Evolutionary conservation across 1,284 basidiomycete species (phyloP).

Genomic region (Tilletia walkeri): DNA sequence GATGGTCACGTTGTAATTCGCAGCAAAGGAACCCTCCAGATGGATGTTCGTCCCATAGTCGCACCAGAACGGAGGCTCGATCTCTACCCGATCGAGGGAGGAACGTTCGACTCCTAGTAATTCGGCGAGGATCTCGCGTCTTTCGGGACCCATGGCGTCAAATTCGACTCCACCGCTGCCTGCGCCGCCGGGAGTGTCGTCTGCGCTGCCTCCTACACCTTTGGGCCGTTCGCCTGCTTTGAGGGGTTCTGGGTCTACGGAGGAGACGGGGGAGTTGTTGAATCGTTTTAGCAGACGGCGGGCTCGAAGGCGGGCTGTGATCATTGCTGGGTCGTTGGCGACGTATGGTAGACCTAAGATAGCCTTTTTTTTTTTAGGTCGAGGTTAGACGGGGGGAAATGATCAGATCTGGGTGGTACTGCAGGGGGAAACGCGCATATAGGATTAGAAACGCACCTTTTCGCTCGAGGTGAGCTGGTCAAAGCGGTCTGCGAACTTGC

Average conservation of each 20-base stretch:
- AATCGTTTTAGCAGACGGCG: slow-evolving; percentile 21
- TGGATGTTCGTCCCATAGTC: slow-evolving; percentile 50
- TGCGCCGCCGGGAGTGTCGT: slow-evolving; percentile 1
- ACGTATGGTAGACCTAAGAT: slow-evolving; percentile 27
- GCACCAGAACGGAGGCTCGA: slow-evolving; percentile 35
- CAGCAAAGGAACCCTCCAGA: slow-evolving; percentile 42
- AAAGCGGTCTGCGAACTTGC: slow-evolving; percentile 20
- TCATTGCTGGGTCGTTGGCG: slow-evolving; percentile 25
- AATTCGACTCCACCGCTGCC: not conserved
- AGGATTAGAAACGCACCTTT: slow-evolving; percentile 25
- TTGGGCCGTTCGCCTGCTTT: slow-evolving; percentile 15
- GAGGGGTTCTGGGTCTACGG: slow-evolving; percentile 20
- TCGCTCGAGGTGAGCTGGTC: slow-evolving; percentile 23
- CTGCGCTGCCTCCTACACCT: slow-evolving; percentile 19
- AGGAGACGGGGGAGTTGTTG: slow-evolving; percentile 22
- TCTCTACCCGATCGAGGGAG: slow-evolving; percentile 21
- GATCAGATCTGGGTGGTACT: too few relatives aligned
- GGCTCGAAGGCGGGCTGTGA: slow-evolving; percentile 21
- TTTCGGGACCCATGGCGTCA: slow-evolving; percentile 23
- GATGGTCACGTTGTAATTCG: slow-evolving; percentile 44
- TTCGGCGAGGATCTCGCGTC: slow-evolving; percentile 27
- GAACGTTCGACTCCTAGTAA: slow-evolving; percentile 23
- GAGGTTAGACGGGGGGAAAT: not conserved
- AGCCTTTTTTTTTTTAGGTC: not conserved
- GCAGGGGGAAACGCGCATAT: too few relatives aligned